Evolutionary conservation across 1,284 basidiomycete species (phyloP), one percentile per base, ranked within the genome.

Genomic region (Fomitopsis schrenkii): DNA sequence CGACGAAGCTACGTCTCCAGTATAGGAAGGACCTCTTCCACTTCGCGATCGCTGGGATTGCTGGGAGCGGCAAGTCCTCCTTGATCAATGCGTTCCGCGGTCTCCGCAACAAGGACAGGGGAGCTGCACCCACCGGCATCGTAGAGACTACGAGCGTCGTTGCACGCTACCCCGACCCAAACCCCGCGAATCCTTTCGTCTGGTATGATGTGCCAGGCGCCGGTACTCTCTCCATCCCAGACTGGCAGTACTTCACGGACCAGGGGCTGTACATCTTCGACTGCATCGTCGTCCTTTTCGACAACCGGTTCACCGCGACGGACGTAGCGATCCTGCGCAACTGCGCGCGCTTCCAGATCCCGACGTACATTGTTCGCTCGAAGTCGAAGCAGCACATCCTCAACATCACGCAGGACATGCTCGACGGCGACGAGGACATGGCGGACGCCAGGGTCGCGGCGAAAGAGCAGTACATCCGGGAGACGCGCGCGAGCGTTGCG

Each of bases 161-260:
- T n/a, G 28, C 52, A 22, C 52, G 52, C 1, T 54, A 54, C 22
- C 52, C 52, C 52, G 52, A 54, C 36, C 12, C 35, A 5, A 26
- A 38, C 35, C 35, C 52, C 17, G 7, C 17, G 35, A 54, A 54
- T n/a, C 52, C 52, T 14, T 54, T 54, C 22, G 35, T 54, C n/a
- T 54, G 52, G 52, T 54, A 54, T 33, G 52, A 54, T n/a, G 52
- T 54, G 2, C 52, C 52, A 0, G 52, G 52, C n/a, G 52, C 52
- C 8, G 52, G 52, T 4, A 54, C 52, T n/a, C 35, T 54, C n/a
- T 40, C 35, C 35, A 54, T 54, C 35, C 52, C 52, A 8, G 52
- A 54, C 52, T 54, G 52, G 52, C 52, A 54, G 52, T 54, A 54
- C 35, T 54, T 54, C 35, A 54, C 52, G 3, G 52, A 54, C 19